These are phyloP conservation scores for Infundibulicybe gibba DNA, from an alignment of 768 basidiomycete species.

Conservation along the genomic window DNA sequence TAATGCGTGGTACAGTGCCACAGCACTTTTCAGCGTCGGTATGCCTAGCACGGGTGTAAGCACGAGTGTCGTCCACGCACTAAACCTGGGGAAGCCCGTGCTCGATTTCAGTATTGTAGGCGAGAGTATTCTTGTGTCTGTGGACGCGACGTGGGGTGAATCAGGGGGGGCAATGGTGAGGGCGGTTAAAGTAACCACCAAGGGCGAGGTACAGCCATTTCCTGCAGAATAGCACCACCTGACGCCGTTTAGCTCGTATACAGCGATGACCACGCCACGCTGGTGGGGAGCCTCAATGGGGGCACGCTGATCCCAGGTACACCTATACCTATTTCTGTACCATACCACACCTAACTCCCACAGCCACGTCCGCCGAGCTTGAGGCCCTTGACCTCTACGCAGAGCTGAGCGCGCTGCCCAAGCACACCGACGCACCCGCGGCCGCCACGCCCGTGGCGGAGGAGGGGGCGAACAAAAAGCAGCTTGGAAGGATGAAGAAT, in stretches of 20 bases:
- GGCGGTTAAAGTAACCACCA: slow-evolving; percentile 26
- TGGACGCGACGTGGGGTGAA: slow-evolving; percentile 20
- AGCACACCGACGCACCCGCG: slow-evolving; percentile 37
- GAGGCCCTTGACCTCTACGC: slow-evolving; percentile 58
- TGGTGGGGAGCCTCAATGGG: slow-evolving; percentile 45
- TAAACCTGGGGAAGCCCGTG: slow-evolving; percentile 19
- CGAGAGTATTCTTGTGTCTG: slow-evolving; percentile 16
- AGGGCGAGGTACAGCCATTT: slow-evolving; percentile 33
- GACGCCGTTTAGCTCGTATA: slow-evolving; percentile 27
- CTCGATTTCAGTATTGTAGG: slow-evolving; percentile 14
- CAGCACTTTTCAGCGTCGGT: slow-evolving; percentile 57
- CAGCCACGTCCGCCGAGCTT: slow-evolving; percentile 49
- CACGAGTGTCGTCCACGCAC: slow-evolving; percentile 7
- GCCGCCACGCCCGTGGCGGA: background rate
- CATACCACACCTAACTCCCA: background rate
- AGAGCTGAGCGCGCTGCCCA: slow-evolving; percentile 55
- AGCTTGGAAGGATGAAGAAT: slow-evolving; percentile 46
- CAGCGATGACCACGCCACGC: slow-evolving; percentile 11
- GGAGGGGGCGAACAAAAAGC: slow-evolving; percentile 33
- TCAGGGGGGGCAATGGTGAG: slow-evolving; percentile 4
- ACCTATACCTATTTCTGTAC: slow-evolving; percentile 2
- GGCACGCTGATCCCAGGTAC: slow-evolving; percentile 43
- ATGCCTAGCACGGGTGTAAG: slow-evolving; percentile 17
- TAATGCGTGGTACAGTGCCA: slow-evolving; percentile 40
- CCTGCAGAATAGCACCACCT: background rate